A percentile compares a stretch with the other conserved stretches of the same genome.
phyloP scores from a whole-genome alignment of 345 rosid species.

The Litchi chinensis region DNA sequence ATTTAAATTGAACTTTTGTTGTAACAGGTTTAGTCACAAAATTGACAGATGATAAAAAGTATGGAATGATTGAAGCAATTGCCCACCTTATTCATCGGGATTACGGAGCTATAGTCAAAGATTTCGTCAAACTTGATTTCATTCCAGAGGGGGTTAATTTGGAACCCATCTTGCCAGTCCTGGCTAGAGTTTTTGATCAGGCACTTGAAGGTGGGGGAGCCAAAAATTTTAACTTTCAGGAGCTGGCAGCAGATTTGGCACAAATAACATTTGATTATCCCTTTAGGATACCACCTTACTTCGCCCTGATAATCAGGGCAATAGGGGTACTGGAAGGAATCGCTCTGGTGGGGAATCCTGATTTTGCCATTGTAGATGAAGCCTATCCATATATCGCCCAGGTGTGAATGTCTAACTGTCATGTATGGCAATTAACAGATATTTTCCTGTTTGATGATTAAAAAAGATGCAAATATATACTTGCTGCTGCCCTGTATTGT shows the following conservation, averaged over 20 bases:
- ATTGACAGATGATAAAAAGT: constrained; percentile 93
- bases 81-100: constrained; percentile 97
- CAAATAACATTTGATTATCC: constrained; percentile 98
- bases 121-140: constrained; percentile 93
- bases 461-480: background rate
- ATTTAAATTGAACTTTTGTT: constrained; percentile 26
- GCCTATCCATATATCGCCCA: constrained; percentile 98
- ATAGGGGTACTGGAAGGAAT: constrained; percentile 96
- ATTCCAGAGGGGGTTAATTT: constrained; percentile 95
- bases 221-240: constrained; percentile 87
- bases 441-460: constrained; percentile 15
- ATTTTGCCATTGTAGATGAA: constrained; percentile 92
- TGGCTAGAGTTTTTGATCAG: constrained; percentile 97
- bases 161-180: constrained; percentile 89
- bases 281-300: constrained; percentile 96
- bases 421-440: background rate
- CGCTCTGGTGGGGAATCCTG: constrained; percentile 94
- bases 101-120: constrained; percentile 84
- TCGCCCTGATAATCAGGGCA: constrained; percentile 94
- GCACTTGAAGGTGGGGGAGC: constrained; percentile 99
- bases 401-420: constrained; percentile 44
- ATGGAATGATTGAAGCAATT: constrained; percentile 98
- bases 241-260: constrained; percentile 93
- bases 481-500: background rate
- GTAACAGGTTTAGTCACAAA: constrained; percentile 84